Evolutionary conservation across 768 basidiomycete species (phyloP), one percentile per base, ranked within the genome.

Genomic region (Psilocybe sp.): DNA sequence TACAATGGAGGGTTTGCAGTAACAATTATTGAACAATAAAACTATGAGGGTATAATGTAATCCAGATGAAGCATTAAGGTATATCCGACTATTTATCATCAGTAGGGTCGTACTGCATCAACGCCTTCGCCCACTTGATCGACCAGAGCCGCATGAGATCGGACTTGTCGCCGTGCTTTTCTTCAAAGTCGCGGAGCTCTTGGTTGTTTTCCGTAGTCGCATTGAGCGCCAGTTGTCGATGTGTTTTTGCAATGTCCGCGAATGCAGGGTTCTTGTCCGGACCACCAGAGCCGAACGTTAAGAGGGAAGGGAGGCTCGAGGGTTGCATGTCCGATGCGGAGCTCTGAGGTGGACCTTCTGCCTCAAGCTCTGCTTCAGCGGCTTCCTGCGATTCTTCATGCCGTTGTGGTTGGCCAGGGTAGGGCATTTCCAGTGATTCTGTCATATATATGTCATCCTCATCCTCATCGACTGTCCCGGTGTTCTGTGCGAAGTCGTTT

Each of bases 141-240:
- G 59, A 46, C 67, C 67, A 64, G 18, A 44, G 51, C 46, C 59
- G 55, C 56, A 70, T 46, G 23, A 62, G 54, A 18, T 60, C 60
- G 13, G 57, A 55, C 39, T 59, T 47, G 18, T 28, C 23, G 23
- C 23, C 7, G 23, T 62, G 58, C 15, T 52, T 50, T 40, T 61
- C 49, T 48, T 72, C 69, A 31, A 72, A 56, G 20, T 50, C 51
- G 48, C 57, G 56, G 56, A 72, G 36, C 46, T 36, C 47, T 8
- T 57, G 45, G 9, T 48, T 60, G 33, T 61, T 61, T 20, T 56
- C 52, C 16, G n/a, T 15, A 15, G 23, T 51, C n/a, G 47, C 54
- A 14, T 33, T 38, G 38, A 52, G 35, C 13, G 50, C 54, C 13
- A 57, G 40, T 12, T 40, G 40, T 2, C 50, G 58, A 40, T 56